Conservation (phyloP, 257 asterid species). For the Nicotiana noctiflora region DNA sequence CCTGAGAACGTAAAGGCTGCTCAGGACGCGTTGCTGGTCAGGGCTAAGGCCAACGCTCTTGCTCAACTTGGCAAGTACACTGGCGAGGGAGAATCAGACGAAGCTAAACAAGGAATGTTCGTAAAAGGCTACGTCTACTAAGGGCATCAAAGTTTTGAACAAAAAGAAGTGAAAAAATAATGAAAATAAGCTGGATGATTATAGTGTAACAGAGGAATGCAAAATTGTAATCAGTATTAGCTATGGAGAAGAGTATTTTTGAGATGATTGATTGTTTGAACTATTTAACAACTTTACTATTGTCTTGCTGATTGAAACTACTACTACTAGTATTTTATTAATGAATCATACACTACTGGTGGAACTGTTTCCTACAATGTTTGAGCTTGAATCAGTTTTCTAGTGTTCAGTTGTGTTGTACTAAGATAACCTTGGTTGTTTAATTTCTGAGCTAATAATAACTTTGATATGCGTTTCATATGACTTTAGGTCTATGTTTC, state of each 20-base stretch:
- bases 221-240: not conserved
- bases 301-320: not conserved
- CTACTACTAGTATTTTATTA: not conserved
- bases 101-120: conserved; percentile 23
- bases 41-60: conserved; percentile 22
- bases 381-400: not conserved
- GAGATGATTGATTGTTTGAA: not conserved
- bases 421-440: no score
- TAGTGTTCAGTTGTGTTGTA: no score
- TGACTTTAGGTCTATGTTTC: no score
- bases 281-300: not conserved
- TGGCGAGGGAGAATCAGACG: conserved; percentile 13
- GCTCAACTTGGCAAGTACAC: conserved; percentile 17
- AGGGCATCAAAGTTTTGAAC: not conserved
- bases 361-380: not conserved
- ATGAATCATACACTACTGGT: not conserved
- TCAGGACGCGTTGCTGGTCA: conserved; percentile 4
- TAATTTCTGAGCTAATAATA: no score
- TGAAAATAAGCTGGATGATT: not conserved
- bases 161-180: not conserved
- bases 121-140: conserved; percentile 15
- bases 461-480: no score
- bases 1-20: conserved; percentile 21
- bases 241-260: not conserved
- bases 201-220: not conserved